Base-by-base conservation (phyloP, 257 asterid genomes). In the Leptodermis oblonga region DNA sequence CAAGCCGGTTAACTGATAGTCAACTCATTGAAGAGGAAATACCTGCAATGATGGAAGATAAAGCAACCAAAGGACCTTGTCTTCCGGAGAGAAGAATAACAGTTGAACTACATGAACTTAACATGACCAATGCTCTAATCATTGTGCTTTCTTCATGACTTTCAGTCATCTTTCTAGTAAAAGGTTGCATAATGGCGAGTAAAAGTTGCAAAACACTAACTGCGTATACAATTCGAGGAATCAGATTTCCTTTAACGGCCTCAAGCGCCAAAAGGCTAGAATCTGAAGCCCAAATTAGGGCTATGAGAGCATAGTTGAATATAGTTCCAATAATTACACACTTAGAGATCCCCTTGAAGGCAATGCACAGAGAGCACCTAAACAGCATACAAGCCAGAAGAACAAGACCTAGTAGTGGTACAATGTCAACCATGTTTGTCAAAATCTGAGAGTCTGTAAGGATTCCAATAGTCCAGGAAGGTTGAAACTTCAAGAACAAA, bases 71-170 rank as follows among this genome's bases (percentile, higher is more conserved):
- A 69, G 99, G 82, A 26, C 99, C 97, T 81, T 93, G 99, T 79
- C 86, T 90, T 72, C 99, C 97, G 17, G 97, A 87, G 48, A 93
- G 78, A 76, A 93, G 62, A 65, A 93, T 88, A 65, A 85, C 70
- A 12, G 92, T 86, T 45, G 97, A 79, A 79, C 96, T 86, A 94
- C 95, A 87, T 60, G 90, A 80, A 68, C 90, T 86, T 73, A 90
- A 75, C 88, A 93, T 67, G 71, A 91, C 87, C 80, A 84, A 76
- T 65, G 81, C 89, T 81, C 81, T 85, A 64, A 63, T 65, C 58
- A 68, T 58, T 68, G 85, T 77, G 66, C 55, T 81, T 75, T 80
- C 84, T 68, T 83, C 88, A 70, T 67, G 67, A 73, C 73, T 76
- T 8, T 67, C 61, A 60, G 74, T 53, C 55, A 48, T 77, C 71